phyloP scores from a whole-genome alignment of 2,329 filamentous ascomycete genomes.

The Hymenoscyphus repandus region DNA sequence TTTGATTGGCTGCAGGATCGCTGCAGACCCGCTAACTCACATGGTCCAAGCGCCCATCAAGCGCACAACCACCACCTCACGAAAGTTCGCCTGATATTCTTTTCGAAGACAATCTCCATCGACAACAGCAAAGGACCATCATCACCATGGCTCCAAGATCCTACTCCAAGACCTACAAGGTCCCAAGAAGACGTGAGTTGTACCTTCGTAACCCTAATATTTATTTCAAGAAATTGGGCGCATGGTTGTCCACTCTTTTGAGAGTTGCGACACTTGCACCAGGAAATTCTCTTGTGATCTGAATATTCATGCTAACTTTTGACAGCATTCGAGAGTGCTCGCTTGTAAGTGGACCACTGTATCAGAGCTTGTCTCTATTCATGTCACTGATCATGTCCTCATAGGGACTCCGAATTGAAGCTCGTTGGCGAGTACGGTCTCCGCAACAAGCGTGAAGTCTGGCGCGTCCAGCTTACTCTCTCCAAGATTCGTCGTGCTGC shows the following conservation, averaged over 20 bases:
- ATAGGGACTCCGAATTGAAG: constrained; percentile 98
- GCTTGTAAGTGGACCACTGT: constrained; percentile 99
- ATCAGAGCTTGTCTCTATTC: constrained; percentile 93
- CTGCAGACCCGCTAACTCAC: no score
- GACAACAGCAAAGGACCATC: constrained; percentile 9
- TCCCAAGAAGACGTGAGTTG: constrained; percentile 70
- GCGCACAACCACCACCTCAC: not conserved
- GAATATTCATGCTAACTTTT: constrained; percentile 33
- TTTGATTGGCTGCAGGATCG: no score
- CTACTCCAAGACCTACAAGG: constrained; percentile 99
- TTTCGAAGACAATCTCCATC: constrained; percentile 4
- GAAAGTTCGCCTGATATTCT: not conserved
- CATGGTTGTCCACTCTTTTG: not conserved
- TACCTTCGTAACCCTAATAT: not conserved
- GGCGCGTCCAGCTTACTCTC: constrained; percentile 98
- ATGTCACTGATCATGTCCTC: constrained; percentile 72
- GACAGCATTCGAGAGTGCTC: constrained; percentile 92
- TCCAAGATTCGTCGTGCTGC: constrained; percentile 99
- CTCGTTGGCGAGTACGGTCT: constrained; percentile 99
- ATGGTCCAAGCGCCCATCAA: not conserved
- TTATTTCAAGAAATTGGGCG: no score
- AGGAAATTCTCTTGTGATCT: not conserved
- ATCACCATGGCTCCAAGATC: constrained; percentile 51
- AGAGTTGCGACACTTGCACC: not conserved
- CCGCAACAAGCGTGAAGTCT: constrained; percentile 99